A percentile compares a stretch with the other conserved stretches of the same genome.
These are phyloP conservation scores for Limonium bicolor DNA, from an alignment of 148 eudicot species.

Conservation along the genomic window DNA sequence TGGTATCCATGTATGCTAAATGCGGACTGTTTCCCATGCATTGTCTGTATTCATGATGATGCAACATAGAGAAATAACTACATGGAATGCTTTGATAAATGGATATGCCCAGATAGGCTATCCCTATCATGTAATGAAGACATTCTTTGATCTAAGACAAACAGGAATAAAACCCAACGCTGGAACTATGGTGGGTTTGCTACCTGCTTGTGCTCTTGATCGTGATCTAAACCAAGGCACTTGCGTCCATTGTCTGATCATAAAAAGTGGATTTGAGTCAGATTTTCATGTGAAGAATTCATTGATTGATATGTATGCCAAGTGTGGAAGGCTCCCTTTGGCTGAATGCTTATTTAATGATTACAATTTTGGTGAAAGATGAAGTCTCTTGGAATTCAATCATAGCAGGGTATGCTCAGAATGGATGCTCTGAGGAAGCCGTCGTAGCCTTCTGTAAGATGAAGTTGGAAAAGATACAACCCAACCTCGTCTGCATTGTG, in stretches of 20 bases:
- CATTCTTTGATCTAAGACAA: constrained; percentile 23
- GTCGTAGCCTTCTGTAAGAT: constrained; percentile 44
- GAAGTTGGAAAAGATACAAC: constrained; percentile 40
- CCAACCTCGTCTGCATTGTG: constrained; percentile 66
- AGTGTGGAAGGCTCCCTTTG: constrained; percentile 58
- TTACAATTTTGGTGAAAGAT: constrained; percentile 53
- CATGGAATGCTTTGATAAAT: constrained; percentile 45
- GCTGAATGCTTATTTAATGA: constrained; percentile 45
- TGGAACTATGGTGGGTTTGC: constrained; percentile 51
- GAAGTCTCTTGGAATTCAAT: constrained; percentile 60
- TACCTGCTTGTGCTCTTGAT: constrained; percentile 66
- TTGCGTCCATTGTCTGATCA: constrained; percentile 49
- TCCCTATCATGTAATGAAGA: constrained; percentile 19
- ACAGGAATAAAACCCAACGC: constrained; percentile 41
- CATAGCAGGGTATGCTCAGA: constrained; percentile 69
- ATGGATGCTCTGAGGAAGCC: constrained; percentile 70
- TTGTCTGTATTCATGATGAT: constrained; percentile 21
- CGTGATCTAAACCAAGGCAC: constrained; percentile 45
- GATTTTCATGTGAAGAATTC: constrained; percentile 73
- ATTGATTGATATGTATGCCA: constrained; percentile 86
- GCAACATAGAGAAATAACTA: constrained; percentile 27
- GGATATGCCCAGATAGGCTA: constrained; percentile 45
- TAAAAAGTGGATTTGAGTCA: constrained; percentile 47
- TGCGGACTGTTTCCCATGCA: constrained; percentile 31
- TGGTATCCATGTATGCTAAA: constrained; percentile 56